A percentile compares a stretch with the other conserved stretches of the same genome.
phyloP scores from a whole-genome alignment of 1,284 basidiomycete species.

The Cryptococcus neoformans region DNA sequence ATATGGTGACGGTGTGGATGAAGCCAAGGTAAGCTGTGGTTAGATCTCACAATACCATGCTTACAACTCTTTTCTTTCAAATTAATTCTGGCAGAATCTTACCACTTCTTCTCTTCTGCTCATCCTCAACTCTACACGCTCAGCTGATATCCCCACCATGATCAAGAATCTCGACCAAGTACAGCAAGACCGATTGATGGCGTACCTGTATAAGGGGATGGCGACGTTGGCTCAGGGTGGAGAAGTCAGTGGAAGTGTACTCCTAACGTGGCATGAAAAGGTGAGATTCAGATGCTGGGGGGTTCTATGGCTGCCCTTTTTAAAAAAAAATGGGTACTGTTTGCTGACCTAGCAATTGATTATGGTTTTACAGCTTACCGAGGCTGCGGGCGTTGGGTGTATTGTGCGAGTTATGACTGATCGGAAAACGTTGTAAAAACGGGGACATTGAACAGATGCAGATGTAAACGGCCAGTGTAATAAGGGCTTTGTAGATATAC shows the following conservation, averaged over 20 bases:
- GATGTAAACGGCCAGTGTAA: no score
- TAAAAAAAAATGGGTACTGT: neutral
- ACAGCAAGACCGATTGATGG: conserved; percentile 92
- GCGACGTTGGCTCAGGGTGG: conserved; percentile 62
- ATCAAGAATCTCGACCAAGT: conserved; percentile 73
- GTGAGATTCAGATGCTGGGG: conserved; percentile 51
- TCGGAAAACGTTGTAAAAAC: conserved; percentile 65
- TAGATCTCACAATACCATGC: neutral
- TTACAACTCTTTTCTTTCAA: neutral
- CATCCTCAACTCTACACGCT: conserved; percentile 91
- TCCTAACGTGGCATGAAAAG: conserved; percentile 96
- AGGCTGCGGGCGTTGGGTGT: conserved; percentile 91
- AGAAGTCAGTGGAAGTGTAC: conserved; percentile 79
- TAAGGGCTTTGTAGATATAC: neutral
- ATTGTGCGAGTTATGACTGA: conserved; percentile 99
- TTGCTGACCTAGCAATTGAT: neutral
- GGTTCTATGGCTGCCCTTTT: neutral
- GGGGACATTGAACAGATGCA: no score
- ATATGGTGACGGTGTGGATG: conserved; percentile 77
- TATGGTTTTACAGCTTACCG: conserved; percentile 67
- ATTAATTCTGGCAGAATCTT: conserved; percentile 55
- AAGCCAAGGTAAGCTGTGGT: conserved; percentile 69
- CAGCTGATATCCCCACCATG: conserved; percentile 77
- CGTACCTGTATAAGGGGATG: conserved; percentile 84
- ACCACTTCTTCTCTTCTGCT: conserved; percentile 83